Conservation (phyloP, 371 early-diverging fungal species). For the Chytridiales sp. region DNA sequence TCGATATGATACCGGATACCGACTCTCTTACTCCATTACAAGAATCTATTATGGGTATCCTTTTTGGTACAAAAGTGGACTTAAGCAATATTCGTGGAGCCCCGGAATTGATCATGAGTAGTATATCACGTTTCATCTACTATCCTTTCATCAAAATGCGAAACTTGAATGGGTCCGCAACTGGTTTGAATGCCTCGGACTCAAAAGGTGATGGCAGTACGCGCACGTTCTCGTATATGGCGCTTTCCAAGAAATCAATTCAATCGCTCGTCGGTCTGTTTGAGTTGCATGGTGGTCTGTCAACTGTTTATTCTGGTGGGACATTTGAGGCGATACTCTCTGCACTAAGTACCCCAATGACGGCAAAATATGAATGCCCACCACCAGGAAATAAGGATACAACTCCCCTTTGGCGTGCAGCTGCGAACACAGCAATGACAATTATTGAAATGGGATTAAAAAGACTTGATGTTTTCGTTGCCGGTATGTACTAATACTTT, state of each 20-base stretch:
- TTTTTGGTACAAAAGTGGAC: slow-evolving; percentile 27
- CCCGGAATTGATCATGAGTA: slow-evolving; percentile 29
- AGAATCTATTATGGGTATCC: slow-evolving; percentile 31
- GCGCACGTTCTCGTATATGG: slow-evolving; percentile 63
- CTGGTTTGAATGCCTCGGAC: slow-evolving; percentile 6
- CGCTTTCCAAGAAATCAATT: slow-evolving; percentile 67
- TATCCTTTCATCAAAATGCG: slow-evolving; percentile 39
- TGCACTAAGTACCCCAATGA: slow-evolving; percentile 70
- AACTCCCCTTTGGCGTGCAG: slow-evolving; percentile 73
- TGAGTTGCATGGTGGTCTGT: slow-evolving; percentile 50
- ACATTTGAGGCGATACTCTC: slow-evolving; percentile 66
- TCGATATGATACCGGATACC: slow-evolving; percentile 46
- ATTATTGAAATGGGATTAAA: slow-evolving; percentile 62
- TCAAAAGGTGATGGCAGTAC: slow-evolving; percentile 12
- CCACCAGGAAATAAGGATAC: slow-evolving; percentile 70
- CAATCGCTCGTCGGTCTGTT: slow-evolving; percentile 58
- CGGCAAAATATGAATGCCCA: slow-evolving; percentile 75
- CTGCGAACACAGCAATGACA: slow-evolving; percentile 66
- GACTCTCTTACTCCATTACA: slow-evolving; percentile 44
- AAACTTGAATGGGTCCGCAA: slow-evolving; percentile 8
- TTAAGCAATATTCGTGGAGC: slow-evolving; percentile 33
- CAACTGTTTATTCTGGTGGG: slow-evolving; percentile 63
- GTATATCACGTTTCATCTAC: slow-evolving; percentile 36
- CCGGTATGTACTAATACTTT: too few species aligned
- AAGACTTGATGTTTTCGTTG: slow-evolving; percentile 55